Evolutionary conservation across 306 rosid species (phyloP), one percentile per base, ranked within the genome.

Genomic region (Senna tora): DNA sequence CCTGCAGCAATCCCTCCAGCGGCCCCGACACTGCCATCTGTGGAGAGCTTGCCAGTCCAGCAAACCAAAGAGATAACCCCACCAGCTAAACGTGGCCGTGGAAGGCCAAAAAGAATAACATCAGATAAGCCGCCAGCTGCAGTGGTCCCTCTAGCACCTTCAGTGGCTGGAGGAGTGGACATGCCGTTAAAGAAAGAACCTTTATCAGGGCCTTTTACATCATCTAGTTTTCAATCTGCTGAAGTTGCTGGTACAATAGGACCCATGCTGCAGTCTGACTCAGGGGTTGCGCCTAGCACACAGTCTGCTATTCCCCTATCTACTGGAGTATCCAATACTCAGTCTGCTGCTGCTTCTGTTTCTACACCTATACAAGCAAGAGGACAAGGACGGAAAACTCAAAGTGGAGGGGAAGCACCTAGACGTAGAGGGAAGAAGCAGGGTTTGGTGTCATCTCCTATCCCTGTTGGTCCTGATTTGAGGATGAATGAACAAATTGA

Each of bases 61-160:
- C 91, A 74, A 73, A 80, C 65, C 77, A 87, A 82, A 79, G 90
- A 85, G 77, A 82, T 85, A 58, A 88, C 92, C 8, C 93, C 96
- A 61, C 99, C 97, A 21, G 87, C 84, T 39, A 95, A 88, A 82
- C 92, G 97, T 22, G 99, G 99, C 53, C 96, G 99, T 36, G 99
- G 99, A 77, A 88, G 99, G 82, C 99, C 99, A 32, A 95, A 88
- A 84, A 81, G 99, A 83, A 78, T 72, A 62, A 67, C 86, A 45
- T 71, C 75, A n/a, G 88, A 81, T 67, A 88, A 83, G 84, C 73
- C 83, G 1, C 82, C 91, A 20, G 74, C 77, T 53, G 66, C 82
- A 6, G 56, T 65, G 51, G 81, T 69, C 62, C 82, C 74, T 82
- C 86, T 82, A 17, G 67, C 78, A 22, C 77, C 86, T 76, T 62